Evolutionary conservation across 768 basidiomycete species (phyloP).

Genomic region (Piloderma croceum): DNA sequence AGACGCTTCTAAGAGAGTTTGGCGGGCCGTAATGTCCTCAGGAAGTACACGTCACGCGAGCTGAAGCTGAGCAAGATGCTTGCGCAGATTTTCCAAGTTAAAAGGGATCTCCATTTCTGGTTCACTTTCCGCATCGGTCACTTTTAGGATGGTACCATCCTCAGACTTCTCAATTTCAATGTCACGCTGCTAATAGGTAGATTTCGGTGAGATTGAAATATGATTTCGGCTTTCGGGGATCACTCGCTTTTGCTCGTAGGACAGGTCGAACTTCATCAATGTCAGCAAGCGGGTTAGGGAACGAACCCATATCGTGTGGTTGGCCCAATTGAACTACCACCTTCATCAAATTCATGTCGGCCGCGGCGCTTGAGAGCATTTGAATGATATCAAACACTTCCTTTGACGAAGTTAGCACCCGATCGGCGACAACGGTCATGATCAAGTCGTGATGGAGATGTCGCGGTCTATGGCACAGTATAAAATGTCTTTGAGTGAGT

Average conservation of each 20-base stretch:
- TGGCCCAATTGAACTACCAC: conserved; percentile 55
- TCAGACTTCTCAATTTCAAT: no score
- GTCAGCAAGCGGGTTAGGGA: conserved; percentile 38
- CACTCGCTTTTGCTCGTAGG: conserved; percentile 36
- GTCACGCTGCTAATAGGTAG: no score
- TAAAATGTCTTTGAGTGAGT: conserved; percentile 30
- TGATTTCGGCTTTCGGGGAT: no score
- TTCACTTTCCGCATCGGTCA: conserved; percentile 16
- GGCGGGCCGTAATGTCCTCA: conserved; percentile 65
- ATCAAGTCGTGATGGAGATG: conserved; percentile 46
- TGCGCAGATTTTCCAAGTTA: conserved; percentile 67
- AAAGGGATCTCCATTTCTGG: conserved; percentile 52
- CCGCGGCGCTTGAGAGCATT: conserved; percentile 53
- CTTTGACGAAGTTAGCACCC: conserved; percentile 47
- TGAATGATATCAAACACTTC: conserved; percentile 53
- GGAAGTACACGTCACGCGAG: conserved; percentile 59
- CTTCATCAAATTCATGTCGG: conserved; percentile 43
- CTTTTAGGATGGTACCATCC: no score
- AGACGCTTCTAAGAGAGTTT: conserved; percentile 78
- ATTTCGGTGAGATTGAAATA: no score
- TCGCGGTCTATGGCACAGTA: conserved; percentile 41
- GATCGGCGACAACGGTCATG: conserved; percentile 52
- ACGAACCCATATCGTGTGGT: conserved; percentile 40
- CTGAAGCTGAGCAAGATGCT: conserved; percentile 58
- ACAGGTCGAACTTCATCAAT: conserved; percentile 66